Evolutionary conservation across 108 stramenopile genomes (phyloP).

Genomic region (Cyclotella cryptica): DNA sequence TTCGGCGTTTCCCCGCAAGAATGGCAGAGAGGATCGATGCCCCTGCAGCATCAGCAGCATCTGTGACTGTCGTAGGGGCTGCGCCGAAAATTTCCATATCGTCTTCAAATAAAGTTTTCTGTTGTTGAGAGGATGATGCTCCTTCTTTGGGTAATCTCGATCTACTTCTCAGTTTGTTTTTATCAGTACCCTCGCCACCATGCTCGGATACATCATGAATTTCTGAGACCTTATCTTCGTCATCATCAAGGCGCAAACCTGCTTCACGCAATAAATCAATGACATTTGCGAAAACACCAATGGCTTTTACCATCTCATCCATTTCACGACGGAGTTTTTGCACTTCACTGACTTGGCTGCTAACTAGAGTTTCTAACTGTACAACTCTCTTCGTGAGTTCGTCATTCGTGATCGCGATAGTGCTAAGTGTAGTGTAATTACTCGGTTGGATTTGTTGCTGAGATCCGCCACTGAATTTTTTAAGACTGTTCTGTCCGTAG

Average conservation of each 20-base stretch:
- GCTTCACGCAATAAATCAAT: constrained; percentile 72
- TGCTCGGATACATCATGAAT: constrained; percentile 7
- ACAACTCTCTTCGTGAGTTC: constrained; percentile 58
- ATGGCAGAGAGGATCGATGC: constrained; percentile 82
- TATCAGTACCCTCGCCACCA: constrained; percentile 11
- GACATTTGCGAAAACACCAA: constrained; percentile 65
- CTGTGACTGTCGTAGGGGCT: constrained; percentile 85
- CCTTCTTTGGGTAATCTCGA: not conserved
- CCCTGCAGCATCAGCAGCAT: constrained; percentile 90
- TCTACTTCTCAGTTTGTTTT: not conserved
- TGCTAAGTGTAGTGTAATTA: not conserved
- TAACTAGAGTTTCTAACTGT: constrained; percentile 76
- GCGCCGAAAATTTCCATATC: constrained; percentile 87
- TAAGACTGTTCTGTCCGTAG: constrained; percentile 47
- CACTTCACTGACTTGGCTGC: constrained; percentile 73
- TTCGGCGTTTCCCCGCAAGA: constrained; percentile 87
- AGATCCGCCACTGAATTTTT: constrained; percentile 40
- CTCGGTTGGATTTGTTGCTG: not conserved
- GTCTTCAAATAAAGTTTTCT: constrained; percentile 38
- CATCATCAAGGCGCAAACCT: constrained; percentile 61
- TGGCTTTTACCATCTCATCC: constrained; percentile 57
- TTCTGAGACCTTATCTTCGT: constrained; percentile 25
- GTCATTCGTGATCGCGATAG: constrained; percentile 20
- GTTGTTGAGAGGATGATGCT: not conserved
- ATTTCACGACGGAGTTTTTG: constrained; percentile 73